phyloP scores from a whole-genome alignment of 768 basidiomycete genomes.

The Amanita thiersii region DNA sequence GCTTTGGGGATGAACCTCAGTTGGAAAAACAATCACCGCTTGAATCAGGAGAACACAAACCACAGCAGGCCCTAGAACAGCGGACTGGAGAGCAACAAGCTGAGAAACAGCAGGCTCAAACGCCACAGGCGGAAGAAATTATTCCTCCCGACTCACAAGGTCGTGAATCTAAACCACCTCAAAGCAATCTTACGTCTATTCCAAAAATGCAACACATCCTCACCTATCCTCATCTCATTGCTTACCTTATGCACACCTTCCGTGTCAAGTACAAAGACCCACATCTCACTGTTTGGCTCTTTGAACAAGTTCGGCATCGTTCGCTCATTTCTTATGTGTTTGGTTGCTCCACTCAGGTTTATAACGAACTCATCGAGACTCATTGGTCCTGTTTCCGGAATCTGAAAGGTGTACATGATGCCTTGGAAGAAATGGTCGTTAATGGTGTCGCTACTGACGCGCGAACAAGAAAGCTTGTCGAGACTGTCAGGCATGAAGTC shows the following conservation, averaged over 20 bases:
- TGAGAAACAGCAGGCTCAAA: conserved; percentile 32
- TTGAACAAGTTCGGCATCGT: conserved; percentile 67
- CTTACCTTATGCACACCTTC: conserved; percentile 69
- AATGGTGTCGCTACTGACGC: conserved; percentile 67
- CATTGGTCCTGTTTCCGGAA: conserved; percentile 83
- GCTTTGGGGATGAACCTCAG: conserved; percentile 40
- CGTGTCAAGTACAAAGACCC: conserved; percentile 76
- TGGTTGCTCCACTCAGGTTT: conserved; percentile 82
- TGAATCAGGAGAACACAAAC: no score
- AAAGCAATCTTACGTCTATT: neutral
- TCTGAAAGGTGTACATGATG: conserved; percentile 61
- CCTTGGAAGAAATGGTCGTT: conserved; percentile 73
- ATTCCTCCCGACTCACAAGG: conserved; percentile 15
- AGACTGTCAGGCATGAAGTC: conserved; percentile 55
- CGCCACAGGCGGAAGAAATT: conserved; percentile 20
- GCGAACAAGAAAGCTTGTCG: conserved; percentile 53
- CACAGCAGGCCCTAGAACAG: no score
- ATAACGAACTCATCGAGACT: conserved; percentile 84
- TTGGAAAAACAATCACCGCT: neutral
- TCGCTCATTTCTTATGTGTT: conserved; percentile 80
- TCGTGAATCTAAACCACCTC: conserved; percentile 13
- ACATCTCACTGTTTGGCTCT: conserved; percentile 73
- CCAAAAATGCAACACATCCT: conserved; percentile 40
- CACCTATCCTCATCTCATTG: conserved; percentile 69
- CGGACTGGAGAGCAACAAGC: conserved; percentile 35